Evolutionary conservation across 2,329 filamentous ascomycete genomes (phyloP).

Genomic region (Calonectria hawksworthii): DNA sequence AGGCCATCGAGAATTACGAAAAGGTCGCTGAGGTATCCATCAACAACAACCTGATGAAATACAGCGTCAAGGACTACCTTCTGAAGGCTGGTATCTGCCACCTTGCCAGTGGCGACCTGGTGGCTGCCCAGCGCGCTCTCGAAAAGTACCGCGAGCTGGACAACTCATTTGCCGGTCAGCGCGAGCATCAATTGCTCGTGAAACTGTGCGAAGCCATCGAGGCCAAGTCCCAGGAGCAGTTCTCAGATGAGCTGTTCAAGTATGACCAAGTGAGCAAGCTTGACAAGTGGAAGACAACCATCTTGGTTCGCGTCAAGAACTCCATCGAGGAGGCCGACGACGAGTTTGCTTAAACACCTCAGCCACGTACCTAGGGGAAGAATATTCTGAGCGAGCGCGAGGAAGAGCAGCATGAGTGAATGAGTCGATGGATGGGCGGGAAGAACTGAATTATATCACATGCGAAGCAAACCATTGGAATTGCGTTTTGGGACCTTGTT

Average conservation of each 20-base stretch:
- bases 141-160: constrained; percentile 87
- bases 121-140: constrained; percentile 83
- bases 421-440: constrained; percentile 4
- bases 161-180: constrained; percentile 79
- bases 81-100: constrained; percentile 95
- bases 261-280: constrained; percentile 94
- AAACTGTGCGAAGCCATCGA: constrained; percentile 84
- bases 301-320: constrained; percentile 87
- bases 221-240: constrained; percentile 83
- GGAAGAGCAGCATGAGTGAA: constrained; percentile 15
- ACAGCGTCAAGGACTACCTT: constrained; percentile 95
- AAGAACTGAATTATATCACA: constrained; percentile 36
- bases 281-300: constrained; percentile 96
- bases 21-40: constrained; percentile 83
- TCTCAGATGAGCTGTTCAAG: constrained; percentile 88
- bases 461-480: constrained; percentile 24
- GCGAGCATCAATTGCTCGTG: constrained; percentile 84
- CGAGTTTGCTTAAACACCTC: constrained; percentile 54
- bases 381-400: neutral
- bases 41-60: constrained; percentile 92
- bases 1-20: constrained; percentile 86
- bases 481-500: constrained; percentile 17
- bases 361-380: neutral
- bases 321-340: constrained; percentile 74
- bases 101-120: constrained; percentile 79